These are phyloP conservation scores for Prunus fruticosa DNA, from an alignment of 306 rosid species.

Conservation along the genomic window DNA sequence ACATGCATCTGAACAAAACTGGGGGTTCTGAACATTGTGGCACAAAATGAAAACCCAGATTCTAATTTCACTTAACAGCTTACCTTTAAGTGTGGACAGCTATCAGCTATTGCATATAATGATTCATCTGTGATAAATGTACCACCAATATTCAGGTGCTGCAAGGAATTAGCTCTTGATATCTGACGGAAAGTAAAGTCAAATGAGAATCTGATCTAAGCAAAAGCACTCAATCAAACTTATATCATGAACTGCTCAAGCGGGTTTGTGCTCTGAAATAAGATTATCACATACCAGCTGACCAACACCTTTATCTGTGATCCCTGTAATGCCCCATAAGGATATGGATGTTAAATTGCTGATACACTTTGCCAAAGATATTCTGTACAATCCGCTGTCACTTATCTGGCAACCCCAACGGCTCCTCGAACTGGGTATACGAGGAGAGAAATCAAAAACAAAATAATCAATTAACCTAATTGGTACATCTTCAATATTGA, in stretches of 20 bases:
- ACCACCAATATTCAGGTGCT: slow-evolving; percentile 83
- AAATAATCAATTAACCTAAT: background rate
- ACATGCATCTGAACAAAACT: background rate
- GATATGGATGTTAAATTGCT: slow-evolving; percentile 75
- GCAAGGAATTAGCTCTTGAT: slow-evolving; percentile 65
- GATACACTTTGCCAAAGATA: slow-evolving; percentile 71
- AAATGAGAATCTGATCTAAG: background rate
- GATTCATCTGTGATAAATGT: slow-evolving; percentile 91
- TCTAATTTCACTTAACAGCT: slow-evolving; percentile 15
- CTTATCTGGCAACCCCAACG: slow-evolving; percentile 88
- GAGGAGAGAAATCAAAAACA: slow-evolving; percentile 1
- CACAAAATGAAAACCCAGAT: background rate
- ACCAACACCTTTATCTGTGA: slow-evolving; percentile 84
- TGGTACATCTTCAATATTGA: background rate
- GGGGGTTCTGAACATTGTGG: background rate
- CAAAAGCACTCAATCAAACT: background rate
- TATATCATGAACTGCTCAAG: background rate
- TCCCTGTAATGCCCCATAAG: slow-evolving; percentile 90
- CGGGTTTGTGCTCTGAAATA: background rate
- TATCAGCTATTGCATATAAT: slow-evolving; percentile 58
- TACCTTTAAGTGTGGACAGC: slow-evolving; percentile 79
- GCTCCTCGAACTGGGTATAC: slow-evolving; percentile 70
- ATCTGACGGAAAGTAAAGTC: slow-evolving; percentile 46
- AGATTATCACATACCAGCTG: slow-evolving; percentile 54
- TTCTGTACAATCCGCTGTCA: slow-evolving; percentile 59